Evolutionary conservation across 169 alveolate species (phyloP).

Genomic region (Theileria sp.): DNA sequence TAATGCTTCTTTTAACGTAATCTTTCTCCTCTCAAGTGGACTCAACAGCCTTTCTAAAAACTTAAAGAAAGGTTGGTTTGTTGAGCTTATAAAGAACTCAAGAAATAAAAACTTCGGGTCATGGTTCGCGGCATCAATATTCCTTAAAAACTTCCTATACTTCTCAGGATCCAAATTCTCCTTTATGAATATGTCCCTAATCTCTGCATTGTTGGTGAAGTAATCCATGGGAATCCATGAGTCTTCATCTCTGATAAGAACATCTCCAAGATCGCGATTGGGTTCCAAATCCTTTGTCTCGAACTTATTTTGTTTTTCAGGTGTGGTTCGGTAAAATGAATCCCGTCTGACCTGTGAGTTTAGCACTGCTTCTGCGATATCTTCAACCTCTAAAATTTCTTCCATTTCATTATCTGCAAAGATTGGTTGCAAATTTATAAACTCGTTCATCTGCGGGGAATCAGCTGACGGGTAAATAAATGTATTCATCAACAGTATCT

Average conservation of each 20-base stretch:
- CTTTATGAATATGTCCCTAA: constrained; percentile 28
- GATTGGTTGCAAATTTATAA: constrained; percentile 42
- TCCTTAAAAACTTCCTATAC: constrained; percentile 25
- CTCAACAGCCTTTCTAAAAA: constrained; percentile 25
- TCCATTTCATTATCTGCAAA: not conserved
- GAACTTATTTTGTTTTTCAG: not conserved
- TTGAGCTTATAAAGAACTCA: constrained; percentile 32
- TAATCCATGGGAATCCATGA: constrained; percentile 19
- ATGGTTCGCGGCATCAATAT: constrained; percentile 20
- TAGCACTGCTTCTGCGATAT: not conserved
- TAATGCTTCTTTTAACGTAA: constrained; percentile 53
- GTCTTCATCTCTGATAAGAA: constrained; percentile 12
- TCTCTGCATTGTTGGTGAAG: constrained; percentile 43
- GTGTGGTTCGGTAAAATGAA: not conserved
- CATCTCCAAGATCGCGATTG: not conserved
- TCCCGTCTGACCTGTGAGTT: not conserved
- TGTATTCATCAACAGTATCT: constrained; percentile 42
- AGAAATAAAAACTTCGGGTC: constrained; percentile 27
- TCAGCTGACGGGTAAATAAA: constrained; percentile 21
- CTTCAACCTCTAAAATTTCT: not conserved
- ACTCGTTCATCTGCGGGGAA: constrained; percentile 51
- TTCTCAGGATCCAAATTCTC: constrained; percentile 8
- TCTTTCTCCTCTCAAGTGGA: constrained; percentile 35
- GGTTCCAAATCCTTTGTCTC: not conserved
- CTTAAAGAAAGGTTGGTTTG: constrained; percentile 30